These are phyloP conservation scores for Phyllostachys edulis DNA, from an alignment of 176 grass and related monocot genomes.

Conservation along the genomic window DNA sequence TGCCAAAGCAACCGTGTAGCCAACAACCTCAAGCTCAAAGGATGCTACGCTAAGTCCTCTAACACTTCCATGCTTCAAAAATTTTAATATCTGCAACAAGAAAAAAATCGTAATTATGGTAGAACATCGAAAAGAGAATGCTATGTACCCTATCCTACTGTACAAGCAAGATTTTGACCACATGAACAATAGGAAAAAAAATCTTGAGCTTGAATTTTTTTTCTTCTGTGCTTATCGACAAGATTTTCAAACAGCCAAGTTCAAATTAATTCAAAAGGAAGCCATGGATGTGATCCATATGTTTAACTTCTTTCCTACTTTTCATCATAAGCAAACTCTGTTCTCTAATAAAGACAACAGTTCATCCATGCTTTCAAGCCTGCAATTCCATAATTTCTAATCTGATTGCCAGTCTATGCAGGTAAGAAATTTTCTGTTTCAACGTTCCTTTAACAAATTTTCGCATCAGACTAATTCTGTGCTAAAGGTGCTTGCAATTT, in stretches of 20 bases:
- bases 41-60: no score
- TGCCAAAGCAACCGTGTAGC: no score
- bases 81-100: constrained; percentile 70
- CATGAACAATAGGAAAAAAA: not conserved
- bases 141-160: not conserved
- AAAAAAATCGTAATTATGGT: not conserved
- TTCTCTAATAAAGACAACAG: not conserved
- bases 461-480: not conserved
- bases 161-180: not conserved
- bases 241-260: not conserved
- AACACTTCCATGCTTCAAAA: constrained; percentile 87
- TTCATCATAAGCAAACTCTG: not conserved
- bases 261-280: not conserved
- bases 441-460: not conserved
- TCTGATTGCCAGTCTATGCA: not conserved
- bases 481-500: not conserved
- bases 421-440: not conserved
- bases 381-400: not conserved
- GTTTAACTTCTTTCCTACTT: not conserved
- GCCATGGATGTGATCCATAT: not conserved
- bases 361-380: not conserved
- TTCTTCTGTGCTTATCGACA: not conserved
- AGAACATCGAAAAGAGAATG: not conserved
- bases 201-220: not conserved
- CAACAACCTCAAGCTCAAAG: no score